Percentiles rank a stretch among this genome's conserved stretches.
phyloP scores from a whole-genome alignment of 208 protist genomes.

The Angomonas deanei region DNA sequence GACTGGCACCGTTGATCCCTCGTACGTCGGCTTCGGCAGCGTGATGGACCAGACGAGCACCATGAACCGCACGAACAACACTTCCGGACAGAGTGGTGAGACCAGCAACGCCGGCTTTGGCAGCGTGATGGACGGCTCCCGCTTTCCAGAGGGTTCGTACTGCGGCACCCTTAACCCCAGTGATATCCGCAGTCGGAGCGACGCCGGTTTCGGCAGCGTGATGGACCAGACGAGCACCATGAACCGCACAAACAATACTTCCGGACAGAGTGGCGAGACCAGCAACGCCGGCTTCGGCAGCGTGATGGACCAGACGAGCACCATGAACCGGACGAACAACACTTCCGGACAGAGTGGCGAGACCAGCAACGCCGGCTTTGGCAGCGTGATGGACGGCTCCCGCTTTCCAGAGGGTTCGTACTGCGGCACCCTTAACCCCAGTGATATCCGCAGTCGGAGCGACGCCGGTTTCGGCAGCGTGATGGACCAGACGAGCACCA shows the following conservation, averaged over 20 bases:
- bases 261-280: neutral
- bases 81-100: neutral
- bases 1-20: too few relatives aligned
- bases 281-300: neutral
- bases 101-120: constrained; percentile 5
- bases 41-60: too few relatives aligned
- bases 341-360: neutral
- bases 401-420: neutral
- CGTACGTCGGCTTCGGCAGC: too few relatives aligned
- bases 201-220: constrained; percentile 8
- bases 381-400: constrained; percentile 10
- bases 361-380: constrained; percentile 3
- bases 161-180: constrained; percentile 2
- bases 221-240: constrained; percentile 2
- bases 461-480: constrained; percentile 6
- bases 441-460: neutral
- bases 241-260: neutral
- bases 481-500: constrained; percentile 3
- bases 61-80: too few relatives aligned
- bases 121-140: constrained; percentile 7
- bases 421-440: constrained; percentile 1
- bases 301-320: neutral
- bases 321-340: neutral
- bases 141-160: neutral
- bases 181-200: neutral